Base-by-base conservation (phyloP, 805 yeast species). In the Candida parachauliodes region DNA sequence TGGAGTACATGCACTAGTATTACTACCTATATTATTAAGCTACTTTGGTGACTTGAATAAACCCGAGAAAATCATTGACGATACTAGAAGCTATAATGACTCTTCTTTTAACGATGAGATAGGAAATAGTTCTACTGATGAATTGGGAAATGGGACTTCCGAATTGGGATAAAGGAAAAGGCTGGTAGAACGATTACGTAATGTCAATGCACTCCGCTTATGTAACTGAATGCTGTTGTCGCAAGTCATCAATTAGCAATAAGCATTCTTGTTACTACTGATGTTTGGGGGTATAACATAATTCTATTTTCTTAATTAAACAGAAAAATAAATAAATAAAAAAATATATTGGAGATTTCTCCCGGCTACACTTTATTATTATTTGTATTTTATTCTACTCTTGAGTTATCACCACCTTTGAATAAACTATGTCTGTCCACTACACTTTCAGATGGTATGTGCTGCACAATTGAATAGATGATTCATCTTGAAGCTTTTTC, bases 1-100 rank as follows among this genome's bases (percentile, higher is more conserved):
- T 1, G 78, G 89, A 0, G 46, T 83, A 1, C 97, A 91, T 56
- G 76, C 93, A 3, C 68, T 91, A 36, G 71, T 85, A 26, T 76
- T 91, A 40, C 65, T 91, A 36, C 98, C 98, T 0, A 76, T 87
- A 4, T 55, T 83, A 19, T 65, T 91, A 27, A 72, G 87, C 18
- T 60, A 68, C 36, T 66, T 53, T 42, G 57, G 58, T 11, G 45
- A 35, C 25, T 35, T 43, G 24, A 32, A 36, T 24, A 28, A 36
- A 16, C 44, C 44, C 8, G 33, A 18, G 7, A 16, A 16, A 14
- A 23, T 34, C 10, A 17, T 28, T 4, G 36, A 44, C 12, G 39
- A 28, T 19, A 10, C 28, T n/a, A 39, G 28, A 17, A 6, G 24
- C n/a, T 32, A 25, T 19, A n/a, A 24, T 24, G 27, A 24, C n/a